These are phyloP conservation scores for Fusarium anguioides DNA, from an alignment of 2,329 filamentous ascomycete genomes.

Conservation along the genomic window DNA sequence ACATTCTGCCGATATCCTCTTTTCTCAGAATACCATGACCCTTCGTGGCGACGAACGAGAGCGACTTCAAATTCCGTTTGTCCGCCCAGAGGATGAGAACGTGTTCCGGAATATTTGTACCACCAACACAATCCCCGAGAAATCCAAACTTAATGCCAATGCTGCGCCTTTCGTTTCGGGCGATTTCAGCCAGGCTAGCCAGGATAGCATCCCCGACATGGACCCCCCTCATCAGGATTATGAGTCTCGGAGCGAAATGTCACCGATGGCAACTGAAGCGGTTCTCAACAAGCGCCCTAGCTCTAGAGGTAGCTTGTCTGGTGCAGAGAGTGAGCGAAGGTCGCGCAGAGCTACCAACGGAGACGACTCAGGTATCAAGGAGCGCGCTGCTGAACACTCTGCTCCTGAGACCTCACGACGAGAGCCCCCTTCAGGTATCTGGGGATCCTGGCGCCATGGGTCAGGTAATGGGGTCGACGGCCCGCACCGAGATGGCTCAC, in stretches of 20 bases:
- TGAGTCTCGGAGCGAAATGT: conserved; percentile 47
- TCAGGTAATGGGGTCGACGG: conserved; percentile 63
- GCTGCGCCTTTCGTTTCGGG: conserved; percentile 56
- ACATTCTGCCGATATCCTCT: conserved; percentile 89
- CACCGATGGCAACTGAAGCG: conserved; percentile 51
- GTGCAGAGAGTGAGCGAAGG: conserved; percentile 58
- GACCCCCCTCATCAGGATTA: conserved; percentile 41
- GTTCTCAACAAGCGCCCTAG: conserved; percentile 50
- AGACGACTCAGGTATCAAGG: conserved; percentile 44
- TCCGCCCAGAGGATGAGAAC: conserved; percentile 87
- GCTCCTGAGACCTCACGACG: conserved; percentile 53
- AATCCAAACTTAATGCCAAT: conserved; percentile 68
- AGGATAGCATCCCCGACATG: conserved; percentile 26
- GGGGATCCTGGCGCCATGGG: conserved; percentile 77
- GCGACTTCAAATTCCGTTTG: conserved; percentile 89
- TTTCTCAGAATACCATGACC: conserved; percentile 90
- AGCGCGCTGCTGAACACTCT: conserved; percentile 33
- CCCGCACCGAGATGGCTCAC: conserved; percentile 61
- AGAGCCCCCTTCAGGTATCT: conserved; percentile 68
- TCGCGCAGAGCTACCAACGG: conserved; percentile 38
- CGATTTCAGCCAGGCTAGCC: conserved; percentile 46
- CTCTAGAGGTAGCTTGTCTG: conserved; percentile 52
- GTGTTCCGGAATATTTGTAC: conserved; percentile 83
- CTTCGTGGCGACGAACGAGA: conserved; percentile 88
- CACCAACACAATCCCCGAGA: conserved; percentile 64